A percentile compares a stretch with the other conserved stretches of the same genome.
These are phyloP conservation scores for Bipolaris gigantea DNA, from an alignment of 2,329 filamentous ascomycete genomes.

Conservation along the genomic window DNA sequence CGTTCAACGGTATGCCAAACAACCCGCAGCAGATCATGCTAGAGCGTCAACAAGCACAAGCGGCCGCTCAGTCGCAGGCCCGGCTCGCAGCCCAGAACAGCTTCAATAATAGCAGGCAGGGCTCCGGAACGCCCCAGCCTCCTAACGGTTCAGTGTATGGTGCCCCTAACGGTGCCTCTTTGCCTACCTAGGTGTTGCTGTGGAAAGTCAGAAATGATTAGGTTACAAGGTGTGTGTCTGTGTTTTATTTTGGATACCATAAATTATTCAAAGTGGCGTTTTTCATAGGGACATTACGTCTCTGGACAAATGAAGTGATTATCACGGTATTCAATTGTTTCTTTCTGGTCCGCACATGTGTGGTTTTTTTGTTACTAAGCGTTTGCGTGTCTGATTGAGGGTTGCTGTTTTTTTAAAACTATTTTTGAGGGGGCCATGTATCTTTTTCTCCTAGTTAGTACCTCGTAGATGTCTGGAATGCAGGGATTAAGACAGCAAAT, in stretches of 20 bases:
- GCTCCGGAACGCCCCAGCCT: slow-evolving; percentile 44
- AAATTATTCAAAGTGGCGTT: slow-evolving; percentile 24
- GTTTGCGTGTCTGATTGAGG: background rate
- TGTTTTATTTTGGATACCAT: slow-evolving; percentile 15
- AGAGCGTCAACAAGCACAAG: slow-evolving; percentile 39
- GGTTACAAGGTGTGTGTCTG: slow-evolving; percentile 3
- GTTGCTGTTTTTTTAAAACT: background rate
- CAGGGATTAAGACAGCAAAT: background rate
- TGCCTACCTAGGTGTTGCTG: slow-evolving; percentile 22
- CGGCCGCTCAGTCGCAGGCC: slow-evolving; percentile 40
- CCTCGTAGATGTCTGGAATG: background rate
- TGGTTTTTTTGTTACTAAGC: background rate
- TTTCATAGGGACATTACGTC: background rate
- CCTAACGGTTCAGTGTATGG: slow-evolving; percentile 28
- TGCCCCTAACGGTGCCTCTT: slow-evolving; percentile 16
- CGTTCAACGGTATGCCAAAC: slow-evolving; percentile 24
- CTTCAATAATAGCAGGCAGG: slow-evolving; percentile 37
- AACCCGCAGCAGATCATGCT: slow-evolving; percentile 43
- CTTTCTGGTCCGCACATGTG: too few species aligned
- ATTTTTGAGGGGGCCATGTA: background rate
- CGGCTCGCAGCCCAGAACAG: slow-evolving; percentile 42
- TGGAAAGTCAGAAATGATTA: background rate
- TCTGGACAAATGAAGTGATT: too few species aligned
- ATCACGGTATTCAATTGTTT: too few species aligned
- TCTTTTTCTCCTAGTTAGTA: slow-evolving; percentile 2